These are phyloP conservation scores for Fraxinus greggii DNA, from an alignment of 305 asterid species.

Conservation along the genomic window DNA sequence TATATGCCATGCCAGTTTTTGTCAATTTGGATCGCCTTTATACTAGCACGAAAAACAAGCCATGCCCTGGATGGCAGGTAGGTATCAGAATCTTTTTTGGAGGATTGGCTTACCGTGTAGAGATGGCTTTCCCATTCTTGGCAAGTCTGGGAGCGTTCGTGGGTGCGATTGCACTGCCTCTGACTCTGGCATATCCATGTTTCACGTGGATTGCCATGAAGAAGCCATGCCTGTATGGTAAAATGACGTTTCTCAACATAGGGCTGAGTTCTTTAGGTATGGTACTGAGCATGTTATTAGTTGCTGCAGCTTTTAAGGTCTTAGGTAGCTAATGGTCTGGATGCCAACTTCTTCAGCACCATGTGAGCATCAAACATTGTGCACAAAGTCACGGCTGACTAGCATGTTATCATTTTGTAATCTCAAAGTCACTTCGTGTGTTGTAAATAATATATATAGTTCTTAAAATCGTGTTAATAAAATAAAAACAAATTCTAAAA, in stretches of 20 bases:
- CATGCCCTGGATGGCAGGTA: slow-evolving; percentile 49
- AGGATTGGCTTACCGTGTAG: slow-evolving; percentile 44
- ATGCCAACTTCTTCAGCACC: slow-evolving; percentile 69
- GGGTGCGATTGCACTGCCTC: slow-evolving; percentile 48
- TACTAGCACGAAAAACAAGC: slow-evolving; percentile 34
- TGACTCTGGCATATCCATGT: slow-evolving; percentile 62
- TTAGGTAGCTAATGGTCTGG: slow-evolving; percentile 40
- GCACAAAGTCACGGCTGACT: neutral
- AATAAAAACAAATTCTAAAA: neutral
- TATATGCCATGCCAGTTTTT: slow-evolving; percentile 55
- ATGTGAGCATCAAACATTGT: neutral
- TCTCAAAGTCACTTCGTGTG: neutral
- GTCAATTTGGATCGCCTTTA: slow-evolving; percentile 57
- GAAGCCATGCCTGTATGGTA: slow-evolving; percentile 35
- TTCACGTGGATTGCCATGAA: slow-evolving; percentile 60
- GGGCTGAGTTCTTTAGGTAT: slow-evolving; percentile 45
- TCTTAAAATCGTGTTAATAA: neutral
- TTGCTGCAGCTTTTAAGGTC: slow-evolving; percentile 45
- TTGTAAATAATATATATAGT: too few relatives aligned
- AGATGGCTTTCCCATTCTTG: slow-evolving; percentile 60
- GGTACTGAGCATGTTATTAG: slow-evolving; percentile 28
- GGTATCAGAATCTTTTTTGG: slow-evolving; percentile 46
- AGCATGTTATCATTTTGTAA: neutral
- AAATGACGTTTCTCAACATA: slow-evolving; percentile 46
- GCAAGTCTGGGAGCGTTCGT: slow-evolving; percentile 47